Conservation (phyloP, 2,329 filamentous ascomycete species). For the Stachybotrys elegans region DNA sequence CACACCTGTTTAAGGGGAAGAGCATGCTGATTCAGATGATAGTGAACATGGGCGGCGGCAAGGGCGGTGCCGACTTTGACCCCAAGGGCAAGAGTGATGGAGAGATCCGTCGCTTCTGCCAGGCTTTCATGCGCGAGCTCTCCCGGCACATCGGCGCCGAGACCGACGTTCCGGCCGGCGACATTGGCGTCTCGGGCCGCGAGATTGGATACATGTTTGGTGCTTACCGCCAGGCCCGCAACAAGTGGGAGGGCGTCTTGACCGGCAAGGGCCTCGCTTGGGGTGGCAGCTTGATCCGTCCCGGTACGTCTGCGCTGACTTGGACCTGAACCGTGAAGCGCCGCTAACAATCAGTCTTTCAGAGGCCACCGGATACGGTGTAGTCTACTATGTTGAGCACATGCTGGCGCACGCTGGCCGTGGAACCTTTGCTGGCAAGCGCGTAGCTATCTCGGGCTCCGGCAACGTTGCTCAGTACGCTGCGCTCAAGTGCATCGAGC, state of each 20-base stretch:
- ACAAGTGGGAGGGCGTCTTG: conserved; percentile 92
- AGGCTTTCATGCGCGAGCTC: conserved; percentile 92
- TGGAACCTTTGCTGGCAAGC: conserved; percentile 84
- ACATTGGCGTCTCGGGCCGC: conserved; percentile 88
- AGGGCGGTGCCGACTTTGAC: conserved; percentile 97
- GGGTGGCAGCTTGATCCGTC: conserved; percentile 91
- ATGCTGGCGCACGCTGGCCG: conserved; percentile 91
- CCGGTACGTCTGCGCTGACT: conserved; percentile 34
- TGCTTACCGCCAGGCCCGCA: conserved; percentile 81
- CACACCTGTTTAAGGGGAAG: background rate
- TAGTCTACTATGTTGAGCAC: conserved; percentile 93
- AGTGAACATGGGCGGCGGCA: conserved; percentile 83
- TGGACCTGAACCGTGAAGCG: background rate
- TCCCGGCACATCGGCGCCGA: conserved; percentile 94
- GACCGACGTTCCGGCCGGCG: conserved; percentile 93
- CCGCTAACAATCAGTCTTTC: conserved; percentile 7
- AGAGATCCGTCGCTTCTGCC: conserved; percentile 97
- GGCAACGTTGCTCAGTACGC: conserved; percentile 98
- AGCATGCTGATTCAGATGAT: conserved; percentile 10
- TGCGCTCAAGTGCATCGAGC: conserved; percentile 92
- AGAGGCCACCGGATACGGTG: conserved; percentile 94
- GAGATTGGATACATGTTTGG: conserved; percentile 96
- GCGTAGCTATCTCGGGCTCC: conserved; percentile 91
- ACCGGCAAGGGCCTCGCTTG: conserved; percentile 92
- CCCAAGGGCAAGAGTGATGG: conserved; percentile 97